Evolutionary conservation across 176 grass and related monocot species (phyloP).

Genomic region (Musa schizocarpa): DNA sequence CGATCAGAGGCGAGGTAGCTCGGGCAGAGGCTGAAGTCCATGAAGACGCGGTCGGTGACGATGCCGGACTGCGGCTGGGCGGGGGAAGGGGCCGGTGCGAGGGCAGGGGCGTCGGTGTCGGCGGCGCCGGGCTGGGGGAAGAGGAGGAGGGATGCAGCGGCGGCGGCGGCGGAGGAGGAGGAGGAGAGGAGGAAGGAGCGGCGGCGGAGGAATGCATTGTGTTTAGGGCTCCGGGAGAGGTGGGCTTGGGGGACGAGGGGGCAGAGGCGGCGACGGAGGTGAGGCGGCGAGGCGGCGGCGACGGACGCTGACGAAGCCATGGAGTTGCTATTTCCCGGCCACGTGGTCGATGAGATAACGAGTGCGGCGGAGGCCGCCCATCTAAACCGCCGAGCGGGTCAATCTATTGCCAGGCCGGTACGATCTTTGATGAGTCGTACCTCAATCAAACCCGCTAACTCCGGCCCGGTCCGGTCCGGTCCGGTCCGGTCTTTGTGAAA

Average conservation of each 20-base stretch:
- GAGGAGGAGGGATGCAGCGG: conserved; percentile 14
- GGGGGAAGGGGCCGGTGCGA: conserved; percentile 11
- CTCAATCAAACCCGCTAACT: too few species aligned
- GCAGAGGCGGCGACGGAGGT: conserved; percentile 7
- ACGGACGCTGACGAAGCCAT: background rate
- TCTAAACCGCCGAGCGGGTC: background rate
- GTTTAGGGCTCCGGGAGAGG: background rate
- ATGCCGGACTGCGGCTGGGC: conserved; percentile 25
- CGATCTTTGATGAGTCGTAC: too few species aligned
- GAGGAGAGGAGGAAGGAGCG: conserved; percentile 25
- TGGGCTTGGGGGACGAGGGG: conserved; percentile 10
- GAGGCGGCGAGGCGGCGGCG: conserved; percentile 9
- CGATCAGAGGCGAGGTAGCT: conserved; percentile 74
- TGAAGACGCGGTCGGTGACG: conserved; percentile 80
- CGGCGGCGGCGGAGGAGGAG: conserved; percentile 5
- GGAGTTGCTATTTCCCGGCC: background rate
- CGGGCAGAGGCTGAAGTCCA: conserved; percentile 85
- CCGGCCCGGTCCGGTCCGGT: too few species aligned
- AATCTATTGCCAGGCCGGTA: too few species aligned
- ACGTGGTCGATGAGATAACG: background rate
- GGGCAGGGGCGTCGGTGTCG: background rate
- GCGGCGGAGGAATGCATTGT: background rate
- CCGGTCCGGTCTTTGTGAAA: too few species aligned
- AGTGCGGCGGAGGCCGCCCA: background rate
- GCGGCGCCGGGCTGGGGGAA: conserved; percentile 10